Percentiles rank a stretch among this genome's conserved stretches.
Conservation (phyloP, 148 eudicot genomes). For the Pharnaceum exiguum region DNA sequence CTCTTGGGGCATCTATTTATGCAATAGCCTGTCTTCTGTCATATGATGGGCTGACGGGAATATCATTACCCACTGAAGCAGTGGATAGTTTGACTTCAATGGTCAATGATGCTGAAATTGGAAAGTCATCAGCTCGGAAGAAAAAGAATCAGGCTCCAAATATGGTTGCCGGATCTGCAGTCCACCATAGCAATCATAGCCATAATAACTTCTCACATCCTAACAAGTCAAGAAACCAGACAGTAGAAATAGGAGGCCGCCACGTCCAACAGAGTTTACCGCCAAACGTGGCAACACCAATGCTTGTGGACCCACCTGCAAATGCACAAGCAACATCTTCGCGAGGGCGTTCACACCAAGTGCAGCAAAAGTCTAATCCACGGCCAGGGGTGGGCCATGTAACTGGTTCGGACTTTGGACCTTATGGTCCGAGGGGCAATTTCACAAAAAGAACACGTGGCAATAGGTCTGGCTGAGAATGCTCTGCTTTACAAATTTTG, state of each 20-base stretch:
- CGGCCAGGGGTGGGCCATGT: constrained; percentile 2
- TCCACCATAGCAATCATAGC: not conserved
- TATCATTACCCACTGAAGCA: constrained; percentile 26
- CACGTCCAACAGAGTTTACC: not conserved
- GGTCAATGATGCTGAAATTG: constrained; percentile 46
- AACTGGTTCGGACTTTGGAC: constrained; percentile 13
- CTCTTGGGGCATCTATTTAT: constrained; percentile 52
- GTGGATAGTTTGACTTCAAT: constrained; percentile 46
- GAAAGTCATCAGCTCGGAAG: constrained; percentile 21
- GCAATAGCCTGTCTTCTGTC: constrained; percentile 62
- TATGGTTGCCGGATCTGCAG: constrained; percentile 26
- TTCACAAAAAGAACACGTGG: constrained; percentile 27
- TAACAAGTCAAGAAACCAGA: not conserved
- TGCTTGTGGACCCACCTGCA: constrained; percentile 4
- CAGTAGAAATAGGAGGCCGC: not conserved
- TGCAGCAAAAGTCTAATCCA: not conserved
- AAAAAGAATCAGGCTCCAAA: constrained; percentile 19
- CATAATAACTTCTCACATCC: not conserved
- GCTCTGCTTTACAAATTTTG: too few species aligned
- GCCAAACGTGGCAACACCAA: not conserved
- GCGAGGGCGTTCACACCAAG: constrained; percentile 1
- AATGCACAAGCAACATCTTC: not conserved
- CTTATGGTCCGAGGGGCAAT: constrained; percentile 26
- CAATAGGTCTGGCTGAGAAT: constrained; percentile 7
- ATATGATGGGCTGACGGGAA: constrained; percentile 60